Evolutionary conservation across 2,329 filamentous ascomycete genomes (phyloP).

Genomic region (Aspergillus texensis): DNA sequence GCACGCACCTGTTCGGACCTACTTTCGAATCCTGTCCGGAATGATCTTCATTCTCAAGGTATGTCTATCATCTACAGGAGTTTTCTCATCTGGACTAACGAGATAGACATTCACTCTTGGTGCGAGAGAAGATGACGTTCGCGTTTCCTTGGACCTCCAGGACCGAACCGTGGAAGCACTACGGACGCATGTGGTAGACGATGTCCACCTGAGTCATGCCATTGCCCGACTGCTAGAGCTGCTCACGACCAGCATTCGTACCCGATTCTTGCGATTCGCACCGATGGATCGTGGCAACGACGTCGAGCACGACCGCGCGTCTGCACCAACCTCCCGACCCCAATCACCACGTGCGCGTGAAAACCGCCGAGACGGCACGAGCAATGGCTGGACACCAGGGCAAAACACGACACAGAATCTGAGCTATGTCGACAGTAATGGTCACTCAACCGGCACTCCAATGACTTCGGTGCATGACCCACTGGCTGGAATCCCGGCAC

Average conservation of each 20-base stretch:
- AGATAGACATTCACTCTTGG: slow-evolving; percentile 62
- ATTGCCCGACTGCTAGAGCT: slow-evolving; percentile 64
- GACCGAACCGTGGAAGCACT: slow-evolving; percentile 62
- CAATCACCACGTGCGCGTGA: slow-evolving; percentile 43
- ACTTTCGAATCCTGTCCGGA: slow-evolving; percentile 65
- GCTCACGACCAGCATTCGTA: slow-evolving; percentile 60
- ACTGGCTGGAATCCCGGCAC: slow-evolving; percentile 46
- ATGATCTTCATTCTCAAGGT: slow-evolving; percentile 68
- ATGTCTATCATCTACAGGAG: slow-evolving; percentile 15
- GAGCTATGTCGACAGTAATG: slow-evolving; percentile 32
- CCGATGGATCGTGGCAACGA: slow-evolving; percentile 52
- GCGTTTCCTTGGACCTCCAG: slow-evolving; percentile 60
- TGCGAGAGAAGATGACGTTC: slow-evolving; percentile 64
- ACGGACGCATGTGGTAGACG: slow-evolving; percentile 64
- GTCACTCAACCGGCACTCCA: slow-evolving; percentile 20
- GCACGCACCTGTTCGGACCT: slow-evolving; percentile 65
- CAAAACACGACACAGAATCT: slow-evolving; percentile 21
- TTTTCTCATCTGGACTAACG: slow-evolving; percentile 6
- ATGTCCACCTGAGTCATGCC: slow-evolving; percentile 65
- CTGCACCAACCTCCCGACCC: slow-evolving; percentile 36
- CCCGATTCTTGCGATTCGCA: slow-evolving; percentile 60
- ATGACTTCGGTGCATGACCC: slow-evolving; percentile 41
- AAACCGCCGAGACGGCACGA: slow-evolving; percentile 29
- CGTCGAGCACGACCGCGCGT: slow-evolving; percentile 40
- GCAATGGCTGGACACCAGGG: slow-evolving; percentile 30